Evolutionary conservation across 129 eudicot genomes (phyloP).

Genomic region (Lactuca sativa): DNA sequence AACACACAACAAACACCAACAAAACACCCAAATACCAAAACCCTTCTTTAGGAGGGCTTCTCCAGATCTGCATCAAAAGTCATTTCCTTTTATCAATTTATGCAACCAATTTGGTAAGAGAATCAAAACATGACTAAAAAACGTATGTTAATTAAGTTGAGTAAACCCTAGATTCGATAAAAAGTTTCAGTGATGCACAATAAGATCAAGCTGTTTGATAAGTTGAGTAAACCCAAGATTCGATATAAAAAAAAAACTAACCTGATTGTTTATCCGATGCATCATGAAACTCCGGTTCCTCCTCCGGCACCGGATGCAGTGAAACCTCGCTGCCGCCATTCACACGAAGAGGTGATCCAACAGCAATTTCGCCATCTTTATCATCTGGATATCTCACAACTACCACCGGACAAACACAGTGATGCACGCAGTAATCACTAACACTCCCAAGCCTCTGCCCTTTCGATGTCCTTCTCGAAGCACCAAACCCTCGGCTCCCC

Average conservation of each 20-base stretch:
- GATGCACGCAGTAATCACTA: constrained; percentile 79
- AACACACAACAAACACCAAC: constrained; percentile 21
- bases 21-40: constrained; percentile 12
- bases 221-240: constrained; percentile 1
- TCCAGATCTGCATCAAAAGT: constrained; percentile 23
- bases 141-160: no score
- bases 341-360: constrained; percentile 32
- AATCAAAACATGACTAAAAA: no score
- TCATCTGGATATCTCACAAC: constrained; percentile 76
- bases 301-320: constrained; percentile 62
- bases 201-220: constrained; percentile 6
- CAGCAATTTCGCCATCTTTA: constrained; percentile 28
- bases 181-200: neutral
- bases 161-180: no score
- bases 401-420: constrained; percentile 83
- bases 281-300: constrained; percentile 56
- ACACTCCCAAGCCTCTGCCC: constrained; percentile 75
- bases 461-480: constrained; percentile 42
- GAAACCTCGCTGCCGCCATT: constrained; percentile 26
- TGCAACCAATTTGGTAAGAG: neutral
- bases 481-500: constrained; percentile 83
- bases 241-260: constrained; percentile 9
- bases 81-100: neutral
- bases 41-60: constrained; percentile 20
- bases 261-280: constrained; percentile 57